A percentile compares a stretch with the other conserved stretches of the same genome.
Evolutionary conservation across 1,284 basidiomycete species (phyloP).

Genomic region (Trichosporon faecale): DNA sequence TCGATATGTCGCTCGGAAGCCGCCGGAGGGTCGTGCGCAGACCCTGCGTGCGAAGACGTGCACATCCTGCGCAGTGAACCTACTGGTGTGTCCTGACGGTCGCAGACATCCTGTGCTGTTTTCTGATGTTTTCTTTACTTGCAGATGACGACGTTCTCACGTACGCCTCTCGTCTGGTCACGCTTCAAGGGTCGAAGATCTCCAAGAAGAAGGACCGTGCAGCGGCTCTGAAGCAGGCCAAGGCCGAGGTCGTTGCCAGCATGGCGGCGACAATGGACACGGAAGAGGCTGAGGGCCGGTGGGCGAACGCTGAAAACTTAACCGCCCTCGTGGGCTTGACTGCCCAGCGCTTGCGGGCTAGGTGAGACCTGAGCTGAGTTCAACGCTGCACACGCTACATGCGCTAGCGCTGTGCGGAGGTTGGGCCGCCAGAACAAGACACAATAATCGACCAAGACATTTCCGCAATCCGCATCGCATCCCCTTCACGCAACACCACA

Average conservation of each 20-base stretch:
- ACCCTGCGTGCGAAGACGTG: conserved; percentile 35
- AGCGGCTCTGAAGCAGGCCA: conserved; percentile 18
- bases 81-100: conserved; percentile 32
- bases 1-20: conserved; percentile 39
- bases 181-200: neutral
- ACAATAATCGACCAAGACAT: neutral
- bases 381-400: neutral
- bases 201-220: neutral
- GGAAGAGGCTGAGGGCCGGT: neutral
- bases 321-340: conserved; percentile 4
- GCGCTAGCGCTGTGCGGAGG: neutral
- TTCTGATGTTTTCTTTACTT: neutral
- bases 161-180: conserved; percentile 27
- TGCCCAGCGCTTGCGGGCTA: conserved; percentile 14
- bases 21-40: conserved; percentile 41
- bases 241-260: conserved; percentile 8
- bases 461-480: neutral
- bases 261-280: neutral
- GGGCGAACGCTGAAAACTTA: neutral
- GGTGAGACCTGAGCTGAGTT: conserved; percentile 12
- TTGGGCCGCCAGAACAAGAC: neutral
- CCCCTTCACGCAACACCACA: neutral
- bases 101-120: conserved; percentile 16
- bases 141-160: conserved; percentile 39
- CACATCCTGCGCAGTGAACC: conserved; percentile 34